These are phyloP conservation scores for Pichia scutulata DNA, from an alignment of 805 yeast species.

Conservation along the genomic window DNA sequence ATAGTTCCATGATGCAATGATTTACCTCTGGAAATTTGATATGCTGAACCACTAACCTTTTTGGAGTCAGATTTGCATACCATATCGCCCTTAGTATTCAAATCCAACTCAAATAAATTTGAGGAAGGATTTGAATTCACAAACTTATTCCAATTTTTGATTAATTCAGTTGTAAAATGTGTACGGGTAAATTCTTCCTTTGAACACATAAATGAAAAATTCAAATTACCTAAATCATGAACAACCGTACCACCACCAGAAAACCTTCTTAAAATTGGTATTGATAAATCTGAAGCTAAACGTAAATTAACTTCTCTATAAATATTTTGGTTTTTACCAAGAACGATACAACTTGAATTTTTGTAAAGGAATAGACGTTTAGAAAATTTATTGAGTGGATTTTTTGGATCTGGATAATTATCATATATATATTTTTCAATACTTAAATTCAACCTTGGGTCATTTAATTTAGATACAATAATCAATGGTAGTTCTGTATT, in stretches of 20 bases:
- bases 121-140: constrained; percentile 1
- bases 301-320: constrained; percentile 77
- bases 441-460: constrained; percentile 75
- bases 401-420: constrained; percentile 42
- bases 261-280: constrained; percentile 68
- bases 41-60: constrained; percentile 92
- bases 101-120: constrained; percentile 26
- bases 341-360: constrained; percentile 80
- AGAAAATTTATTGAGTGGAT: constrained; percentile 20
- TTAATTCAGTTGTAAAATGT: constrained; percentile 34
- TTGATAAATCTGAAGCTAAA: constrained; percentile 37
- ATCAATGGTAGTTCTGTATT: constrained; percentile 36
- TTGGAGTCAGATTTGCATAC: constrained; percentile 34
- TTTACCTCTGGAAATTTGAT: constrained; percentile 69
- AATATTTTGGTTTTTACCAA: constrained; percentile 95
- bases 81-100: constrained; percentile 80
- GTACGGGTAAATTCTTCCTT: constrained; percentile 50
- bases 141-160: constrained; percentile 16
- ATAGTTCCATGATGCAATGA: constrained; percentile 96
- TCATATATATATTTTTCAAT: constrained; percentile 73
- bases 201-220: constrained; percentile 73
- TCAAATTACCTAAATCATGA: constrained; percentile 84
- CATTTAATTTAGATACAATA: constrained; percentile 47
- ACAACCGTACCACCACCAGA: constrained; percentile 98
- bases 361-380: constrained; percentile 64